Evolutionary conservation across 202 grass and related monocot species (phyloP).

Genomic region (Schoenoplectus tabernaemontani): DNA sequence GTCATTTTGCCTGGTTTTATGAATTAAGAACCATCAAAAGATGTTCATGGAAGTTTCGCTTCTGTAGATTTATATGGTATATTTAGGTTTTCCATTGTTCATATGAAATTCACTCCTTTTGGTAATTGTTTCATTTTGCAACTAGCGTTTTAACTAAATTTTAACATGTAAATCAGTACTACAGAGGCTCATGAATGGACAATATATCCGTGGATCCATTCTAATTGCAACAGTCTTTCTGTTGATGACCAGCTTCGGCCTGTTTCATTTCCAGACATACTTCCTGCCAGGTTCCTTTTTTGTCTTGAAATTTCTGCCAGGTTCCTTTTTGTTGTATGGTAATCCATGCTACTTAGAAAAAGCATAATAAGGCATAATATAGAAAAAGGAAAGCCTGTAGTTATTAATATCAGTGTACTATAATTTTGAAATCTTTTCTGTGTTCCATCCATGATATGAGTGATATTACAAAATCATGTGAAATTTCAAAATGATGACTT

Average conservation of each 20-base stretch:
- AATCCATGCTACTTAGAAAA: background rate
- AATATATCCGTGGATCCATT: conserved; percentile 99
- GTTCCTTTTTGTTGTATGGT: background rate
- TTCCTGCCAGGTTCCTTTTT: conserved; percentile 70
- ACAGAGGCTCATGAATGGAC: conserved; percentile 73
- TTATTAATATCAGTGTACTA: background rate
- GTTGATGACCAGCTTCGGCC: conserved; percentile 80
- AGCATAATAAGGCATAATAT: background rate
- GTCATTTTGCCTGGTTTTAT: background rate
- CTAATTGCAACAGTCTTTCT: conserved; percentile 93
- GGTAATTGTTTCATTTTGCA: background rate
- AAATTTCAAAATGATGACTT: conserved; percentile 1
- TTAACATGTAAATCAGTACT: conserved; percentile 35
- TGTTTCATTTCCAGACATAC: conserved; percentile 95
- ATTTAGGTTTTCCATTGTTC: background rate
- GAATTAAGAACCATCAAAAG: background rate
- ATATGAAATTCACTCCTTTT: conserved; percentile 4
- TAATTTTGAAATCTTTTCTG: background rate
- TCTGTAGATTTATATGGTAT: conserved; percentile 15
- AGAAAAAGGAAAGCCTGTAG: background rate
- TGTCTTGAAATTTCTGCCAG: background rate
- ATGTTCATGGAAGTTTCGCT: conserved; percentile 4
- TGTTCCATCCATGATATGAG: background rate
- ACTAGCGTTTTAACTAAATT: background rate
- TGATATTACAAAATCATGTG: background rate